These are phyloP conservation scores for Saussurea involucrata DNA, from an alignment of 129 eudicot genomes.

Conservation along the genomic window DNA sequence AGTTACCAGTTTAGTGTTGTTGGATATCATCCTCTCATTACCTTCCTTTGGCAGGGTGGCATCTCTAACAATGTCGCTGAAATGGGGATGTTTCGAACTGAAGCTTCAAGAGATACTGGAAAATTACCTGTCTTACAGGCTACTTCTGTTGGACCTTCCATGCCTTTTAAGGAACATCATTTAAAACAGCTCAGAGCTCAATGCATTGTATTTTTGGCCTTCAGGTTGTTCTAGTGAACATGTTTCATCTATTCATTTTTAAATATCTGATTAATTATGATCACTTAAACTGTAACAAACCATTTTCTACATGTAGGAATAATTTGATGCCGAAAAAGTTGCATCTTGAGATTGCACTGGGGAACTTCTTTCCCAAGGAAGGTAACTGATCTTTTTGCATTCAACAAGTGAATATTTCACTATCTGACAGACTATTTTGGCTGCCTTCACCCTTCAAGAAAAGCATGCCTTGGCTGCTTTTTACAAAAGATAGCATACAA, in stretches of 20 bases:
- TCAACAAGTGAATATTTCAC: background rate
- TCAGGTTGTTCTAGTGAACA: conserved; percentile 48
- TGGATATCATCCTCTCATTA: conserved; percentile 9
- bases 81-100: conserved; percentile 44
- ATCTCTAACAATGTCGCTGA: conserved; percentile 44
- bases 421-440: background rate
- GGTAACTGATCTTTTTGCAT: conserved; percentile 37
- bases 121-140: conserved; percentile 51
- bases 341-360: conserved; percentile 97
- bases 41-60: conserved; percentile 46
- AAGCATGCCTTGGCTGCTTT: background rate
- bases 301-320: conserved; percentile 48
- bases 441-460: background rate
- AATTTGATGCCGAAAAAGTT: conserved; percentile 77
- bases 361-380: conserved; percentile 67
- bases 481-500: background rate
- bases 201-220: conserved; percentile 93
- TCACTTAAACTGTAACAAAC: background rate
- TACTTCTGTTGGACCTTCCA: conserved; percentile 32
- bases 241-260: background rate
- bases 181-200: conserved; percentile 96
- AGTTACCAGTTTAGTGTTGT: background rate
- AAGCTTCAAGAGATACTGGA: conserved; percentile 64
- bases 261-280: conserved; percentile 4
- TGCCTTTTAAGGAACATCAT: conserved; percentile 94